phyloP scores from a whole-genome alignment of 2,329 filamentous ascomycete species.

The Ascochyta rabiei region DNA sequence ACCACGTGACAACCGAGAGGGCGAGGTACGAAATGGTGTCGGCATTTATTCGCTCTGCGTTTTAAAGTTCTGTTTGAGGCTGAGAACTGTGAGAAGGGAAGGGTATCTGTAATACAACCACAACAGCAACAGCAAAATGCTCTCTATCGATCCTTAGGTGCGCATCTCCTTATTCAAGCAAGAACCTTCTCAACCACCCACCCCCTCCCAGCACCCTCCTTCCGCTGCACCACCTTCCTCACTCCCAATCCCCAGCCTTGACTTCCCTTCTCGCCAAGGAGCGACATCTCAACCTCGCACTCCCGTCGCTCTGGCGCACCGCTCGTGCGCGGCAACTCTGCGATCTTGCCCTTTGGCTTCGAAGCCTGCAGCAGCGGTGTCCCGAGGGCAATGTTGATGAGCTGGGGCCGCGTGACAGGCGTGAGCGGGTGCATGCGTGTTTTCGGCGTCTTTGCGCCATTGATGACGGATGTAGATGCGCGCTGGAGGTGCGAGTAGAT shows the following conservation, averaged over 20 bases:
- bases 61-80: neutral
- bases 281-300: conserved; percentile 81
- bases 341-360: conserved; percentile 87
- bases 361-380: conserved; percentile 84
- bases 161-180: conserved; percentile 14
- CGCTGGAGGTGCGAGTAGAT: conserved; percentile 87
- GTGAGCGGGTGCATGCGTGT: conserved; percentile 90
- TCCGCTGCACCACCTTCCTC: conserved; percentile 82
- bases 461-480: conserved; percentile 55
- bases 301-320: conserved; percentile 64
- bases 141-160: neutral
- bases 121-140: neutral
- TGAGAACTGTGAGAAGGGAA: neutral
- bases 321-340: conserved; percentile 47
- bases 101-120: neutral
- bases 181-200: conserved; percentile 72
- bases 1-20: neutral
- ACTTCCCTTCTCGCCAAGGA: conserved; percentile 70
- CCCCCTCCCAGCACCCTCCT: conserved; percentile 67
- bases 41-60: neutral
- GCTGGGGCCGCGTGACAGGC: conserved; percentile 74
- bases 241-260: conserved; percentile 84
- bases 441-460: conserved; percentile 55
- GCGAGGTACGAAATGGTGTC: no score
- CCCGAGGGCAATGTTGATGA: conserved; percentile 79